phyloP scores from a whole-genome alignment of 345 rosid species.

The Boechera retrofracta region DNA sequence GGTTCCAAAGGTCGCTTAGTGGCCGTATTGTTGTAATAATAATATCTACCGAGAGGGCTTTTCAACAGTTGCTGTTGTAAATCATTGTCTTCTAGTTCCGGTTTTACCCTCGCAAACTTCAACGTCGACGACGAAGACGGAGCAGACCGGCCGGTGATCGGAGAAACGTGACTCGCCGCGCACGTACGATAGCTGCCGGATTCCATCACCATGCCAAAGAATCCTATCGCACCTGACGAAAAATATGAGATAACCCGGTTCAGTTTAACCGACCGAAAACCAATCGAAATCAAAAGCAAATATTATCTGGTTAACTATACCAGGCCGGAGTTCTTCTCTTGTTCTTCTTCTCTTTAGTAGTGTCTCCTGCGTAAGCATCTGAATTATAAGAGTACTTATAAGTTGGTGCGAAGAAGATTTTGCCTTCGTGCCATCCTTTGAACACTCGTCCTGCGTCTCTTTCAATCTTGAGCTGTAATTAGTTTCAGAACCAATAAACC shows the following conservation, averaged over 20 bases:
- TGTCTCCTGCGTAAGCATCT: slow-evolving; percentile 80
- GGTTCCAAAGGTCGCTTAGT: background rate
- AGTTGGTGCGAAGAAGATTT: slow-evolving; percentile 87
- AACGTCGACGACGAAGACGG: slow-evolving; percentile 65
- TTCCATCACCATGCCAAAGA: slow-evolving; percentile 84
- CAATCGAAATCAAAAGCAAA: background rate
- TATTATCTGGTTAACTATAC: slow-evolving; percentile 48
- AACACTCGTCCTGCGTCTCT: slow-evolving; percentile 90
- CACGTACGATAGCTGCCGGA: slow-evolving; percentile 59
- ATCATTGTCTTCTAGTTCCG: slow-evolving; percentile 40
- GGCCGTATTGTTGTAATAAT: background rate
- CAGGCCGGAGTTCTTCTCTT: slow-evolving; percentile 98
- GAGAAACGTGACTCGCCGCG: slow-evolving; percentile 80
- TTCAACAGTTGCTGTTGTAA: slow-evolving; percentile 1
- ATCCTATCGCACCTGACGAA: slow-evolving; percentile 87
- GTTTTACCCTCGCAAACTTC: slow-evolving; percentile 49
- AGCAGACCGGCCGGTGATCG: slow-evolving; percentile 88
- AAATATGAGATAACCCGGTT: slow-evolving; percentile 2
- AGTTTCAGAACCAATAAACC: slow-evolving; percentile 1
- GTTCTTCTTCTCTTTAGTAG: slow-evolving; percentile 57
- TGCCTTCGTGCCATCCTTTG: slow-evolving; percentile 90
- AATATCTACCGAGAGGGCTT: background rate
- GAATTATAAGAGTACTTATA: slow-evolving; percentile 90
- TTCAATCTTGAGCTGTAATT: slow-evolving; percentile 80
- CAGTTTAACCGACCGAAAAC: slow-evolving; percentile 19